Evolutionary conservation across 75 land plant species (phyloP), one percentile per base, ranked within the genome.

Genomic region (Isoetes taiwanensis): DNA sequence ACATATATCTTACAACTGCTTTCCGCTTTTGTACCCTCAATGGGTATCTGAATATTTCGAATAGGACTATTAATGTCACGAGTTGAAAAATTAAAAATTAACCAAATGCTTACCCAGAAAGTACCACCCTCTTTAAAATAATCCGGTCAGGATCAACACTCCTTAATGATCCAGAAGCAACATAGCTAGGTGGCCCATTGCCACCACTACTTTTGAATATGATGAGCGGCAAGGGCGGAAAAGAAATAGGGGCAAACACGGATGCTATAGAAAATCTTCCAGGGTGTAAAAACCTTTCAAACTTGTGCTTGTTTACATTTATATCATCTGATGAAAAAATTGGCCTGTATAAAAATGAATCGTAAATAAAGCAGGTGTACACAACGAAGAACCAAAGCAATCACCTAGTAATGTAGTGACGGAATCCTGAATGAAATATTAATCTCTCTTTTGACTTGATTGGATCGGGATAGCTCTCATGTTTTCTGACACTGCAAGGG

Each of bases 231-330:
- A 74, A 68, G 28, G 84, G 73, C 43, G 81, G 80, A 68, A 90
- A 82, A 30, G 68, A 78, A 28, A 90, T 70, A 9, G 97, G 97
- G 21, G 81, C 84, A 76, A 77, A 85, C 21, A 87, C 59, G 17
- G 98, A 87, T 34, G 98, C 98, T 17, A 93, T 34, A 9, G 78
- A 69, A 56, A 87, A 87, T 14, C 81, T 69, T 12, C 98, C 98
- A 57, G 85, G 76, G 65, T 87, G 95, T 32, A 93, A 79, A 68
- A 93, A 93, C 53, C 83, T 80, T 67, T 93, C 97, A 78, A 85
- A 76, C 65, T 86, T 90, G 63, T 90, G 93, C 73, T 86, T 87
- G 62, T 93, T 86, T 41, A 81, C 67, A 64, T 84, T 87, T 0
- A 87, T 63, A 53, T 68, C 81, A 60, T 87, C 95, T 11, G 95